These are phyloP conservation scores for Auriscalpium vulgare DNA, from an alignment of 768 basidiomycete species.

Conservation along the genomic window DNA sequence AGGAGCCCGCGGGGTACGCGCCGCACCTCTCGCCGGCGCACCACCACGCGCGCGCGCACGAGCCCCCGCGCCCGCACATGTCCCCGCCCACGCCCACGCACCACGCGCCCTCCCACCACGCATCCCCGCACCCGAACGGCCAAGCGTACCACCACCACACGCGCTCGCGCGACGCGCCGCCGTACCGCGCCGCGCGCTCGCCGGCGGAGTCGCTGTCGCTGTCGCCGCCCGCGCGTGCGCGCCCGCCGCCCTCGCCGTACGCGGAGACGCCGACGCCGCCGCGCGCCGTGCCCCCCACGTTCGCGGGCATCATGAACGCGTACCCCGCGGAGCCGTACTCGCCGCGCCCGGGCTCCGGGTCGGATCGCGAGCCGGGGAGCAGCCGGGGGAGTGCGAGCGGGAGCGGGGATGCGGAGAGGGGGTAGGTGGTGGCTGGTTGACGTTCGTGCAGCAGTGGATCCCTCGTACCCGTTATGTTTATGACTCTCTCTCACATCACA, in stretches of 20 bases:
- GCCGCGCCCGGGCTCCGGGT: slow-evolving; percentile 21
- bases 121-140: slow-evolving; percentile 18
- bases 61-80: slow-evolving; percentile 21
- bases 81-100: slow-evolving; percentile 18
- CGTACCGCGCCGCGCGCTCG: slow-evolving; percentile 16
- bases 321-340: slow-evolving; percentile 35
- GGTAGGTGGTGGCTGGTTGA: not conserved
- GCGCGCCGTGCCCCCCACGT: slow-evolving; percentile 40
- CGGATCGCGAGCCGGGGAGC: slow-evolving; percentile 20
- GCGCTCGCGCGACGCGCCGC: not conserved
- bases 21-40: slow-evolving; percentile 2
- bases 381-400: slow-evolving; percentile 8
- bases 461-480: no score
- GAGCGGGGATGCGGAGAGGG: slow-evolving; percentile 9
- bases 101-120: slow-evolving; percentile 5
- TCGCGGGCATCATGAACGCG: slow-evolving; percentile 69
- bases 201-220: slow-evolving; percentile 20
- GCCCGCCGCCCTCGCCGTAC: slow-evolving; percentile 18
- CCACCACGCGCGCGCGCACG: slow-evolving; percentile 4
- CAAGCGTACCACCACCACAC: slow-evolving; percentile 7
- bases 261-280: slow-evolving; percentile 15
- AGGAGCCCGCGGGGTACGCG: slow-evolving; percentile 4
- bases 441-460: not conserved
- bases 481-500: no score
- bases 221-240: slow-evolving; percentile 13